These are phyloP conservation scores for Phalaenopsis equestris DNA, from an alignment of 106 monocot genomes.

Conservation along the genomic window DNA sequence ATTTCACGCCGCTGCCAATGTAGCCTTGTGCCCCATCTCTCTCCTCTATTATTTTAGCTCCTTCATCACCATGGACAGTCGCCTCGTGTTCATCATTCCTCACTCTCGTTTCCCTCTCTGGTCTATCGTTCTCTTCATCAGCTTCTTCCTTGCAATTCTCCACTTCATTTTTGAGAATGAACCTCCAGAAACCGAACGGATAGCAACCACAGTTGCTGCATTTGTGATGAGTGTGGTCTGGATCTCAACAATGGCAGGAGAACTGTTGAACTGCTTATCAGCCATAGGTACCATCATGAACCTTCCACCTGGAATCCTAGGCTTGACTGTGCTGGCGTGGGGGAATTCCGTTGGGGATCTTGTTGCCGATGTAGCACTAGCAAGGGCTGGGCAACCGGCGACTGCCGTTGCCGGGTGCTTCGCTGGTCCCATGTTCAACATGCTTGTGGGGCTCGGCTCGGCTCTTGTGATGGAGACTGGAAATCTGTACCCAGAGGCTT, in stretches of 20 bases:
- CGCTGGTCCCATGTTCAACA: slow-evolving; percentile 97
- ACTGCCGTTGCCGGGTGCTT: slow-evolving; percentile 96
- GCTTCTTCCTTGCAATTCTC: slow-evolving; percentile 34
- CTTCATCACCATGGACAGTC: slow-evolving; percentile 39
- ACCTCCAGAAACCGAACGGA: slow-evolving; percentile 40
- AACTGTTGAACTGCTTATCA: slow-evolving; percentile 62
- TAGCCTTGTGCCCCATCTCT: slow-evolving; percentile 59
- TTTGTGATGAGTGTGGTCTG: slow-evolving; percentile 92
- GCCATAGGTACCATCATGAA: slow-evolving; percentile 56
- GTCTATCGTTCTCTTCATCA: slow-evolving; percentile 50
- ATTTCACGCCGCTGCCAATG: slow-evolving; percentile 63
- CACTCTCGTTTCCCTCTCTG: slow-evolving; percentile 54
- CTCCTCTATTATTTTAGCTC: slow-evolving; percentile 65
- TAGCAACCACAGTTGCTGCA: slow-evolving; percentile 31
- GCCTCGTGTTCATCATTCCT: slow-evolving; percentile 61
- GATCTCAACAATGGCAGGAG: slow-evolving; percentile 95
- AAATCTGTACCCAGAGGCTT: slow-evolving; percentile 54
- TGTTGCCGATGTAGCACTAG: slow-evolving; percentile 83
- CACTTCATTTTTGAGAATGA: slow-evolving; percentile 61
- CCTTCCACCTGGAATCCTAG: slow-evolving; percentile 71
- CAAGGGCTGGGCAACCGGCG: slow-evolving; percentile 73
- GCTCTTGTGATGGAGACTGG: slow-evolving; percentile 64
- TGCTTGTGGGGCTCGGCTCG: slow-evolving; percentile 80
- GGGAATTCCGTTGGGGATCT: slow-evolving; percentile 93
- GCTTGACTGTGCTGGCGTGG: slow-evolving; percentile 93